Percentiles rank a stretch among this genome's conserved stretches.
Conservation (phyloP, 768 basidiomycete species). For the Lentinula aciculospora region DNA sequence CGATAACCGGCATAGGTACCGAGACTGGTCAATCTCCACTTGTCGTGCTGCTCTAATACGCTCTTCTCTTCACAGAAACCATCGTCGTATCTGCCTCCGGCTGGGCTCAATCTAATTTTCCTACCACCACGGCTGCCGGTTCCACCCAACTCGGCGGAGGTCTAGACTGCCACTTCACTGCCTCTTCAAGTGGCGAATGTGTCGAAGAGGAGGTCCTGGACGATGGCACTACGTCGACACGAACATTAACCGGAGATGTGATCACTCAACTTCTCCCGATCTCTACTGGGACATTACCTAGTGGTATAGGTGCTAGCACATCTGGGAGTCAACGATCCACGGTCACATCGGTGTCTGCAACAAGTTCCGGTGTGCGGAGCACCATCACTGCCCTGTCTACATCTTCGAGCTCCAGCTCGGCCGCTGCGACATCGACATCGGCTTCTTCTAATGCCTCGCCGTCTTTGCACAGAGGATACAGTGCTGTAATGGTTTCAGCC, state of each 20-base stretch:
- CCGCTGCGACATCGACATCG: neutral
- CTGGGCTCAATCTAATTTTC: neutral
- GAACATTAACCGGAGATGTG: neutral
- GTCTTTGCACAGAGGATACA: neutral
- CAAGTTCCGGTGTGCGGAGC: neutral
- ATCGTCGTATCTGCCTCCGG: slow-evolving; percentile 1
- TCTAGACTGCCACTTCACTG: neutral
- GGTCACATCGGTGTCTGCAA: neutral
- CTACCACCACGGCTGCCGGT: neutral
- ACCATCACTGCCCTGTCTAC: neutral
- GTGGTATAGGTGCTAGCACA: neutral
- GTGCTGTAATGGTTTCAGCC: neutral
- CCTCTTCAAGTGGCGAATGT: neutral
- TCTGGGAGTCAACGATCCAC: neutral
- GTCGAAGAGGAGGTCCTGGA: neutral
- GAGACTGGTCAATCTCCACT: neutral
- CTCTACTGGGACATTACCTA: neutral
- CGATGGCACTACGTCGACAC: neutral
- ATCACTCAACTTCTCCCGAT: neutral
- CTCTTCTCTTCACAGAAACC: neutral
- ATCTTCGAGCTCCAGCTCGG: neutral
- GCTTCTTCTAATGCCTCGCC: neutral
- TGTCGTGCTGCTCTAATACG: too few relatives aligned
- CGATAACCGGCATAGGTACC: neutral
- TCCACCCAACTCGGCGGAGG: neutral